Evolutionary conservation across 2,329 filamentous ascomycete species (phyloP), one percentile per base, ranked within the genome.

Genomic region (Sphaerulina populicola): DNA sequence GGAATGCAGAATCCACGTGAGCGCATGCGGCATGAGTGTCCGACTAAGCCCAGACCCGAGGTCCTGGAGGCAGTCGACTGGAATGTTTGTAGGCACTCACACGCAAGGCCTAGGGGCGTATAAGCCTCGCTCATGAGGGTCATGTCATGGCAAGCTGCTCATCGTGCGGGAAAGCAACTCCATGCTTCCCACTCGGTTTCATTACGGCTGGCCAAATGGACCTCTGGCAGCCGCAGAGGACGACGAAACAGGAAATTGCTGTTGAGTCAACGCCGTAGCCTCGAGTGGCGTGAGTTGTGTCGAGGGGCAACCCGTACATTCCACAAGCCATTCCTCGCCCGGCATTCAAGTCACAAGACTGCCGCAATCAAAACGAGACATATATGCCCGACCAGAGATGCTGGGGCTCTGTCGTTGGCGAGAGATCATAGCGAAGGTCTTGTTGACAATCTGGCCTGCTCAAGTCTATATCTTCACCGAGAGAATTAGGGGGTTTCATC

Each of bases 1-100:
- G 50, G 50, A 52, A 52, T 52, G 50, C 44, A 40, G 50, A 29
- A 37, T 46, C 23, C 35, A 46, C 44, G 44, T 35, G 44, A 37
- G 43, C 9, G 6, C 10, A 35, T 35, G 31, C 31, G 8, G 12
- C 31, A 35, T 35, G 31, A 35, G 31, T 35, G 12, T 10, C 31
- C 10, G 12, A 35, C 31, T 3, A 11, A 35, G 31, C 31, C 31
- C 31, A 35, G 31, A n/a, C 9, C 10, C 9, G 4, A 10, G 6
- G 31, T 35, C 9, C 31, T 35, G 31, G 31, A 35, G 4, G 12
- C 11, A 12, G 30, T 33, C 31, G 2, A 3, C 30, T 12, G 8
- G 11, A 9, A 12, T 9, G 30, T 9, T 35, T n/a, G 4, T 35
- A 35, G 31, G 31, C 31, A n/a, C 31, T 10, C 31, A 27, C 12